A percentile compares a stretch with the other conserved stretches of the same genome.
These are phyloP conservation scores for Colletotrichum shisoi DNA, from an alignment of 2,329 filamentous ascomycete species.

Conservation along the genomic window DNA sequence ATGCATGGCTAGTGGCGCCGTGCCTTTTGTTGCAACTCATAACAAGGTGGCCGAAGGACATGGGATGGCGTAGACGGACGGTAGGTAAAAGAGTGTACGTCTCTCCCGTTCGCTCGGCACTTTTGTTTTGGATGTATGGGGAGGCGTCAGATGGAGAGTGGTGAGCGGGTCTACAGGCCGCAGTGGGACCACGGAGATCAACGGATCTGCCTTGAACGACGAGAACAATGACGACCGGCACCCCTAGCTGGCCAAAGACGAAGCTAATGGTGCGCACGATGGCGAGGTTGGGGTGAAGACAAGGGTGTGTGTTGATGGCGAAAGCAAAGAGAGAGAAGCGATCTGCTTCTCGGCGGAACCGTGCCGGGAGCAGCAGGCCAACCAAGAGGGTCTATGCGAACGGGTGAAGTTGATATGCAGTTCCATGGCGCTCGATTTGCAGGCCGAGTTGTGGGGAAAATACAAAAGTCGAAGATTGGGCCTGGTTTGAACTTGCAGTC, in stretches of 20 bases:
- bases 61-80: slow-evolving; percentile 6
- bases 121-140: slow-evolving; percentile 19
- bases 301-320: slow-evolving; percentile 7
- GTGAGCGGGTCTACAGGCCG: slow-evolving; percentile 10
- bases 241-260: slow-evolving; percentile 4
- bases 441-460: slow-evolving; percentile 4
- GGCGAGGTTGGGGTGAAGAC: slow-evolving; percentile 20
- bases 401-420: neutral
- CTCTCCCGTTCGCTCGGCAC: slow-evolving; percentile 14
- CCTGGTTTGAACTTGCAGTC: slow-evolving; percentile 1
- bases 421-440: slow-evolving; percentile 19
- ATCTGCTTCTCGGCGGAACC: neutral
- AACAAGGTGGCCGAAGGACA: slow-evolving; percentile 6
- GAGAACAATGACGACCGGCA: neutral
- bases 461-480: slow-evolving; percentile 5
- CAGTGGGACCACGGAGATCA: slow-evolving; percentile 32
- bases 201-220: slow-evolving; percentile 29
- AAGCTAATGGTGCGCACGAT: slow-evolving; percentile 12
- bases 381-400: neutral
- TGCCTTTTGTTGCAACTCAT: slow-evolving; percentile 9
- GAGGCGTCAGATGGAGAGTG: slow-evolving; percentile 12
- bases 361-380: slow-evolving; percentile 13
- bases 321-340: neutral
- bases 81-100: neutral
- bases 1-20: slow-evolving; percentile 12